Evolutionary conservation across 208 protist species (phyloP).

Genomic region (Plasmodiophora brassicae): DNA sequence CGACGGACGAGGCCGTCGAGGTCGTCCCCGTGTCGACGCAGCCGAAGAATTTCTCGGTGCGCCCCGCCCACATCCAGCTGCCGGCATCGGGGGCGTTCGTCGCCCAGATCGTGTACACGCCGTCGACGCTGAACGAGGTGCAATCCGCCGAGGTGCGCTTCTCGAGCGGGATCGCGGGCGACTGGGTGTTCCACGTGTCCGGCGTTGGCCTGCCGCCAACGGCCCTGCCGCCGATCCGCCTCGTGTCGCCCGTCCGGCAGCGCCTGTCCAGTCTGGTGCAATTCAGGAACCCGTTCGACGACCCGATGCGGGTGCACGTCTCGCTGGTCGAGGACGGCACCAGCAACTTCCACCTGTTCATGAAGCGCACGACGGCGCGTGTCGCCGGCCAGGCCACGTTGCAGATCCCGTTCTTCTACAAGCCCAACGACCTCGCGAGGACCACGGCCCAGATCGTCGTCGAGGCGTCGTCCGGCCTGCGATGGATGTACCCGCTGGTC

Average conservation of each 20-base stretch:
- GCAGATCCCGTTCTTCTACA: neutral
- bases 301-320: neutral
- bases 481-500: neutral
- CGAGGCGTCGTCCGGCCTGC: neutral
- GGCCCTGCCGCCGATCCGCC: neutral
- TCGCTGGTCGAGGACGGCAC: neutral
- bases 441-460: neutral
- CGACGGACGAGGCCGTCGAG: neutral
- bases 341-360: neutral
- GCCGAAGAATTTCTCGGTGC: neutral
- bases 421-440: neutral
- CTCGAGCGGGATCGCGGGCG: neutral
- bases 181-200: neutral
- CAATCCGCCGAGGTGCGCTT: neutral
- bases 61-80: neutral
- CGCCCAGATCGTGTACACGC: neutral
- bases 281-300: conserved; percentile 16
- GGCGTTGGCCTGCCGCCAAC: neutral
- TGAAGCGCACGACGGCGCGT: neutral
- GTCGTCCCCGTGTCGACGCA: neutral
- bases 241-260: neutral
- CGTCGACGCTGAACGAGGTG: neutral
- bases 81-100: neutral
- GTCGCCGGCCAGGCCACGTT: neutral
- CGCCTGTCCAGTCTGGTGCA: neutral